Conservation (phyloP, 179 eudicot genomes). For the Nepenthes alata region DNA sequence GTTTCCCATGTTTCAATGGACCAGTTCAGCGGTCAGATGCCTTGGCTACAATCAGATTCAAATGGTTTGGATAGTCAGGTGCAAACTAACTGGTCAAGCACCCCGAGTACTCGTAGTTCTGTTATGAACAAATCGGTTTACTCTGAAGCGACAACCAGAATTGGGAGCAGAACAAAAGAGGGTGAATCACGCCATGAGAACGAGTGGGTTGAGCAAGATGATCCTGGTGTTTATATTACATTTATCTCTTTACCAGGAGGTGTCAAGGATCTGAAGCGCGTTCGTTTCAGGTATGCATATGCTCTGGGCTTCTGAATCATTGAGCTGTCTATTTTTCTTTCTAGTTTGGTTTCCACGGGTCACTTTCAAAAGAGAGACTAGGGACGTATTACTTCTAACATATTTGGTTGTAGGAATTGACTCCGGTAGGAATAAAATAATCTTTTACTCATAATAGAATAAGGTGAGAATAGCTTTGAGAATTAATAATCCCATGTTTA, state of each 20-base stretch:
- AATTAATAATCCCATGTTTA: too few species aligned
- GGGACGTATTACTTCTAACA: too few species aligned
- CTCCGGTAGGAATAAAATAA: too few species aligned
- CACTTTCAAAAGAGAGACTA: too few species aligned
- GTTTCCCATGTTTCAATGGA: constrained; percentile 32
- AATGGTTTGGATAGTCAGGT: constrained; percentile 33
- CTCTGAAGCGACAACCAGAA: constrained; percentile 41
- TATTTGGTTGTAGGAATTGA: too few species aligned
- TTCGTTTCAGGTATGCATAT: constrained; percentile 65
- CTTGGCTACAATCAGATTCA: constrained; percentile 37
- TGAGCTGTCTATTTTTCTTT: neutral
- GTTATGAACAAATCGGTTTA: constrained; percentile 36
- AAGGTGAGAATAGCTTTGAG: too few species aligned
- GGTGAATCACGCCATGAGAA: constrained; percentile 47
- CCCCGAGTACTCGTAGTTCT: constrained; percentile 30
- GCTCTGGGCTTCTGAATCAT: neutral
- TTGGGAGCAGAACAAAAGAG: constrained; percentile 42
- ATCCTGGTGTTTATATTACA: constrained; percentile 82
- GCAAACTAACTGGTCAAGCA: constrained; percentile 37
- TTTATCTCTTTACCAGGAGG: constrained; percentile 78
- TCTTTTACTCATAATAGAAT: too few species aligned
- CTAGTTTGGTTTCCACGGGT: neutral
- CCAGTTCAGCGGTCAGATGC: constrained; percentile 26
- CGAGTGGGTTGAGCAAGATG: constrained; percentile 93
- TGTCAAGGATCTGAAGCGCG: constrained; percentile 70